Percentiles rank a stretch among this genome's conserved stretches.
Evolutionary conservation across 495 filamentous ascomycete genomes (phyloP).

Genomic region (Tuber brumale): DNA sequence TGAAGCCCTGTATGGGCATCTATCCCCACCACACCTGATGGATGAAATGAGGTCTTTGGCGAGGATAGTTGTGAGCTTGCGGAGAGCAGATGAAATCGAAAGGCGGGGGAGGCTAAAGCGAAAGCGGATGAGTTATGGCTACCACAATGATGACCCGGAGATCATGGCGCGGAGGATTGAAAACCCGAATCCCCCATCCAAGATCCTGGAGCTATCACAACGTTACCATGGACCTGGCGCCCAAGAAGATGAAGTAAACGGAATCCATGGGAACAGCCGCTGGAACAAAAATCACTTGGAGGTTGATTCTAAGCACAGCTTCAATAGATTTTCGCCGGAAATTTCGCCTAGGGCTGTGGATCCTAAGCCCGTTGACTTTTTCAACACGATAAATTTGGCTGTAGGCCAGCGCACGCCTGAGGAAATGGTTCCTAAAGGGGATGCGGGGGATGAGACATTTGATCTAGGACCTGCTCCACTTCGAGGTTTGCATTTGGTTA

Average conservation of each 20-base stretch:
- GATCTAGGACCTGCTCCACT: constrained; percentile 41
- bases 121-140: constrained; percentile 37
- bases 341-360: constrained; percentile 5
- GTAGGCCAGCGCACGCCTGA: constrained; percentile 23
- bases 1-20: constrained; percentile 74
- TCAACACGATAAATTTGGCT: constrained; percentile 31
- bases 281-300: constrained; percentile 9
- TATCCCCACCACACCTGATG: constrained; percentile 72
- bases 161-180: constrained; percentile 4
- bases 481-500: constrained; percentile 56
- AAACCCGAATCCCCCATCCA: constrained; percentile 6
- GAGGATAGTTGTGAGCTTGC: constrained; percentile 51
- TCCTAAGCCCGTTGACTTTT: constrained; percentile 37
- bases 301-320: constrained; percentile 6
- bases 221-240: background rate
- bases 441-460: background rate
- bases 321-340: constrained; percentile 21
- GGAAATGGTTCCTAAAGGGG: constrained; percentile 3
- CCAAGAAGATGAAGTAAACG: constrained; percentile 5
- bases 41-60: constrained; percentile 70
- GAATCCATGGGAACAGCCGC: background rate
- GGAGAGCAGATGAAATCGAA: constrained; percentile 33
- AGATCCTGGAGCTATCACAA: constrained; percentile 2
- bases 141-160: constrained; percentile 32
- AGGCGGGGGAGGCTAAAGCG: constrained; percentile 36